A percentile compares a stretch with the other conserved stretches of the same genome.
phyloP scores from a whole-genome alignment of 1,139 yeast genomes.

The Scheffersomyces illinoinensis region DNA sequence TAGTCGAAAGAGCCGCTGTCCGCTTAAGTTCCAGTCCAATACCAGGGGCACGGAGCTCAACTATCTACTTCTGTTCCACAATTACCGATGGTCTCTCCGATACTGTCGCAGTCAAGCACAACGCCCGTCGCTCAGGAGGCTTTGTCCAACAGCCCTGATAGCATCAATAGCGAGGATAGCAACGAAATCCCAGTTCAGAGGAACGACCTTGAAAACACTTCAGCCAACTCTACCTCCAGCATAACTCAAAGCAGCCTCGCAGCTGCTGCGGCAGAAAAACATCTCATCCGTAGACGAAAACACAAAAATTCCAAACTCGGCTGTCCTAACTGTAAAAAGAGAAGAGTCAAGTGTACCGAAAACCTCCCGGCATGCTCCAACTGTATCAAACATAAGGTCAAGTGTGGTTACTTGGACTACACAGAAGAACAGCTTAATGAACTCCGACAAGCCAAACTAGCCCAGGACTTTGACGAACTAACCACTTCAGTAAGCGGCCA shows the following conservation, averaged over 20 bases:
- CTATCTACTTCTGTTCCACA: not conserved
- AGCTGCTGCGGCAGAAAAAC: constrained; percentile 1
- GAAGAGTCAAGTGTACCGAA: constrained; percentile 47
- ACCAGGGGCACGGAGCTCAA: not conserved
- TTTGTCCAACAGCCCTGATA: constrained; percentile 6
- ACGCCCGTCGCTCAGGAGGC: not conserved
- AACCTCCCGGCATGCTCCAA: constrained; percentile 43
- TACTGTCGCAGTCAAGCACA: not conserved
- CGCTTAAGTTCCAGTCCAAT: too few relatives aligned
- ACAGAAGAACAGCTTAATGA: constrained; percentile 35
- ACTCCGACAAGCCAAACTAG: constrained; percentile 22
- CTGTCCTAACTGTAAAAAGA: constrained; percentile 46
- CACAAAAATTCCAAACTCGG: constrained; percentile 27
- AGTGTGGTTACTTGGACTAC: constrained; percentile 43
- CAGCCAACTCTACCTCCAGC: not conserved
- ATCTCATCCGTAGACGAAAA: constrained; percentile 10
- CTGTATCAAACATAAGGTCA: constrained; percentile 43
- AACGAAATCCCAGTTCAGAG: not conserved
- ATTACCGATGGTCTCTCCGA: not conserved
- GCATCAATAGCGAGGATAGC: constrained; percentile 1
- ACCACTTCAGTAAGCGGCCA: constrained; percentile 3
- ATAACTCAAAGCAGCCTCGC: not conserved
- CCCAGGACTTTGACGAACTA: constrained; percentile 11
- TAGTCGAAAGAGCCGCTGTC: not conserved
- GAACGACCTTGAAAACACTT: not conserved